phyloP scores from a whole-genome alignment of 208 protist species.

The Leishmania turanica region DNA sequence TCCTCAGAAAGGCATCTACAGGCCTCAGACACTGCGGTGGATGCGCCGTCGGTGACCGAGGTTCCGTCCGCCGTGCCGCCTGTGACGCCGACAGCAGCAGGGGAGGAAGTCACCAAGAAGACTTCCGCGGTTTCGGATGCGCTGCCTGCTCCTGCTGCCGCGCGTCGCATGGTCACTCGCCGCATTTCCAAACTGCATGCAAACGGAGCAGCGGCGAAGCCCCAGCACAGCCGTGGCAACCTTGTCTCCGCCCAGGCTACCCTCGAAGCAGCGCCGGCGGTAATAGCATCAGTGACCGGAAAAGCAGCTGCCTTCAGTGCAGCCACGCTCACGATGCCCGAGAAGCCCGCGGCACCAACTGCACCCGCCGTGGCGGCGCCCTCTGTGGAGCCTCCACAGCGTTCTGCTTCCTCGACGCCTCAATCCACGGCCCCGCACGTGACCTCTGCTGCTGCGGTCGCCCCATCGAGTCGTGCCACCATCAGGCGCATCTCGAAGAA shows the following conservation, averaged over 20 bases:
- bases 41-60: not conserved
- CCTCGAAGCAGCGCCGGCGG: not conserved
- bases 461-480: not conserved
- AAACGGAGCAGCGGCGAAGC: not conserved
- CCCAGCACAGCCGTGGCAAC: not conserved
- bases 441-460: not conserved
- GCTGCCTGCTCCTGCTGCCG: conserved; percentile 1
- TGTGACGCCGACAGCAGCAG: not conserved
- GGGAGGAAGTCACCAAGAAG: not conserved
- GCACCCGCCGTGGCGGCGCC: not conserved
- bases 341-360: not conserved
- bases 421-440: not conserved
- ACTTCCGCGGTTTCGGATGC: not conserved
- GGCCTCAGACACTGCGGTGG: not conserved
- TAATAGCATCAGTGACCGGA: conserved; percentile 1
- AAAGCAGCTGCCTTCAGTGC: not conserved
- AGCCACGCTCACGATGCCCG: not conserved
- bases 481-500: not conserved
- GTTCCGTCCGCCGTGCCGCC: not conserved
- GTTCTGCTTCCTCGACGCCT: not conserved
- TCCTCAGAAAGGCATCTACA: not conserved
- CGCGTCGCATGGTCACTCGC: not conserved
- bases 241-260: not conserved
- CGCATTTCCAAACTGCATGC: conserved; percentile 1
- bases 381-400: not conserved